These are phyloP conservation scores for Gnaphalium uliginosum DNA, from an alignment of 129 eudicot species.

Conservation along the genomic window DNA sequence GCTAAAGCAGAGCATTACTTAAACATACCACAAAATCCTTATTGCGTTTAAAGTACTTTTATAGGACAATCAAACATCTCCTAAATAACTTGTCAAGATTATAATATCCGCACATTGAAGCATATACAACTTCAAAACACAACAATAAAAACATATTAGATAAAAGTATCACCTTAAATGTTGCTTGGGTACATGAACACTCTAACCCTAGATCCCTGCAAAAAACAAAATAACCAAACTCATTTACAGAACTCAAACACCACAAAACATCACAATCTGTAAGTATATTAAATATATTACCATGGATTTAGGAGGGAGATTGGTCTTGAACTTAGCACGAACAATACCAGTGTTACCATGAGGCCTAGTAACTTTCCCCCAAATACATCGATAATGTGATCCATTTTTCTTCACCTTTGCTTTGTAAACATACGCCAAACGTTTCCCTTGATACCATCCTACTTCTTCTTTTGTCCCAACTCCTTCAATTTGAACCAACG, in stretches of 20 bases:
- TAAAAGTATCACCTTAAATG: conserved; percentile 41
- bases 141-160: background rate
- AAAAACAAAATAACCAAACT: background rate
- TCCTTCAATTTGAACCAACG: conserved; percentile 83
- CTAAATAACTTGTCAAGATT: too few species aligned
- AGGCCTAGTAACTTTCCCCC: conserved; percentile 95
- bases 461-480: conserved; percentile 94
- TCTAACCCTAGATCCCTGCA: conserved; percentile 72
- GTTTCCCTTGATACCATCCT: conserved; percentile 82
- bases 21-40: background rate
- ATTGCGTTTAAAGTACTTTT: too few species aligned
- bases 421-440: conserved; percentile 82
- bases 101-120: too few species aligned
- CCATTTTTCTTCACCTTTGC: conserved; percentile 80
- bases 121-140: background rate
- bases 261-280: background rate
- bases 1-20: background rate
- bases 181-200: conserved; percentile 85
- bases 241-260: background rate
- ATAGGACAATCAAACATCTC: too few species aligned
- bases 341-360: conserved; percentile 97
- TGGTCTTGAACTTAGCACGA: conserved; percentile 89
- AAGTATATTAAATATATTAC: conserved; percentile 31
- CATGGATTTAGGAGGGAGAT: conserved; percentile 97
- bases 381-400: conserved; percentile 85